phyloP scores from a whole-genome alignment of 768 basidiomycete genomes.

The Artomyces pyxidatus region DNA sequence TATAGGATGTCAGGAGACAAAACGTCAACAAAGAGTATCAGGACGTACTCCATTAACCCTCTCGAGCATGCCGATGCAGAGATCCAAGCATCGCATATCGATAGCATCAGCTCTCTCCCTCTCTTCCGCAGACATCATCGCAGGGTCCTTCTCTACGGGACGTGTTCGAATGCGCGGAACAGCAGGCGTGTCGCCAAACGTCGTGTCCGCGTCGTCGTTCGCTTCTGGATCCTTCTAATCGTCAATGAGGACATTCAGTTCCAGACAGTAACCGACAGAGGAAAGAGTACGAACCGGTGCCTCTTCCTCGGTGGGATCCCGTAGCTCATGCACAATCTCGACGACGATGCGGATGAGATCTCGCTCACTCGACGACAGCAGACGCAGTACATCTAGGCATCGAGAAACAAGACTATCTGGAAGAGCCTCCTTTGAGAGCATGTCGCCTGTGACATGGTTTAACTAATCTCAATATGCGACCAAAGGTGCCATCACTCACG shows the following conservation, averaged over 20 bases:
- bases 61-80: conserved; percentile 81
- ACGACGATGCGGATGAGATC: conserved; percentile 86
- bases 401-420: conserved; percentile 61
- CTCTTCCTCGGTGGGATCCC: conserved; percentile 44
- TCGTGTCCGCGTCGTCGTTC: conserved; percentile 28
- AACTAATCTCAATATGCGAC: neutral
- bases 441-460: conserved; percentile 46
- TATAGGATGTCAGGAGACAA: neutral
- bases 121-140: conserved; percentile 51
- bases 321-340: conserved; percentile 76
- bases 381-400: conserved; percentile 78
- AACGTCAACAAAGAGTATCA: neutral
- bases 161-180: conserved; percentile 13
- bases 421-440: conserved; percentile 66
- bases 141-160: conserved; percentile 24
- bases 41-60: conserved; percentile 71
- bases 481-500: conserved; percentile 39
- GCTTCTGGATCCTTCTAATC: conserved; percentile 18
- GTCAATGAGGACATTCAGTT: neutral
- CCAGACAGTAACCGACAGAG: neutral
- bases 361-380: conserved; percentile 62
- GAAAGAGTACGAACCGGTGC: conserved; percentile 15
- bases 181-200: conserved; percentile 24
- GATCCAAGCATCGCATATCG: conserved; percentile 65
- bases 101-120: conserved; percentile 48